Evolutionary conservation across 768 basidiomycete species (phyloP), one percentile per base, ranked within the genome.

Genomic region (Rubroboletus satanas): DNA sequence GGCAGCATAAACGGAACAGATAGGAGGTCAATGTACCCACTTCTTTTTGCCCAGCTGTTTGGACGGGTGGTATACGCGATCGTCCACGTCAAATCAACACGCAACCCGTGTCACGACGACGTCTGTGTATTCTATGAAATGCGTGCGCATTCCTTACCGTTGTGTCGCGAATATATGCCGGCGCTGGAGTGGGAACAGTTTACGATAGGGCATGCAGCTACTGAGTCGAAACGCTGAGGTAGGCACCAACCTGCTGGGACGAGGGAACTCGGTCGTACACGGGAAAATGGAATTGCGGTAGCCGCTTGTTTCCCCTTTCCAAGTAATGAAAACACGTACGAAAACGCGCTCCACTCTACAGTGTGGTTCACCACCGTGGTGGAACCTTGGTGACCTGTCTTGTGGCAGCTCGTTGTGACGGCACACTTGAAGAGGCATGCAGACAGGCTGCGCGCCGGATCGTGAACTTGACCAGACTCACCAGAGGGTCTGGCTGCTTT

Each of bases 301-400:
- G 14, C 8, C n/a, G n/a, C 33, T 26, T 51, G 14, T 14, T 10
- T 42, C 8, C 9, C 39, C 18, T 33, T 33, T 43, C 39, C 49
- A 29, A 45, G 45, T 17, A 61, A 61, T 61, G 59, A 60, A 60
- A 60, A 56, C 44, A 60, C 53, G 59, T 55, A 47, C 45, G 52
- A 38, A 5, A 23, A 15, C 17, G 7, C n/a, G 14, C 36, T 12
- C 17, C n/a, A 23, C 36, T 12, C 17, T 31, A 38, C 21, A 45
- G 55, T 17, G 52, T 1, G 9, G 7, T 11, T 26, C 41, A 57
- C 32, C 28, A 39, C 7, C n/a, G 44, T 45, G 44, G 29, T 26
- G 42, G 32, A 18, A 38, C 14, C 5, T 29, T 18, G 26, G 53
- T 8, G 6, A 9, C 36, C 29, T 37, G 45, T 37, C n/a, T 48